A percentile compares a stretch with the other conserved stretches of the same genome.
Conservation (phyloP, 2,329 filamentous ascomycete genomes). For the Neurospora sp. region DNA sequence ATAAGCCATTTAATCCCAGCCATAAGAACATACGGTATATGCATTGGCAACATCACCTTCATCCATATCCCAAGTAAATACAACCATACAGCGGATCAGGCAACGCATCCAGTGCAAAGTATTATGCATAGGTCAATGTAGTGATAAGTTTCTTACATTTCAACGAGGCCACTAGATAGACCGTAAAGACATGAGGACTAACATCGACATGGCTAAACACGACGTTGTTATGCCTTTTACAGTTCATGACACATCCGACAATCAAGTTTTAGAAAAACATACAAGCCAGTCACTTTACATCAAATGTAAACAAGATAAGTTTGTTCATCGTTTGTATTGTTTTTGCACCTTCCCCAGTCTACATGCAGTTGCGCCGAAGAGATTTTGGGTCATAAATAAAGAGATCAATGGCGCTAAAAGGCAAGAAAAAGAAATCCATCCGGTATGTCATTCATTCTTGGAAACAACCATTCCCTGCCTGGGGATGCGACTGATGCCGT, state of each 20-base stretch:
- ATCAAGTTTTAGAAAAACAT: neutral
- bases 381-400: conserved; percentile 12
- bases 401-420: conserved; percentile 9
- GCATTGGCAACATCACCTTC: too few species aligned
- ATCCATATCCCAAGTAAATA: neutral
- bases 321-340: conserved; percentile 8
- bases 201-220: neutral
- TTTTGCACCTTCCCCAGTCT: conserved; percentile 18
- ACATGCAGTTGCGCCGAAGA: conserved; percentile 19
- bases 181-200: neutral
- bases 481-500: conserved; percentile 5
- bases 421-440: conserved; percentile 13
- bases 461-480: conserved; percentile 9
- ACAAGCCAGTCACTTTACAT: neutral
- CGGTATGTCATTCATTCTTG: conserved; percentile 15
- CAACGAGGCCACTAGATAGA: neutral
- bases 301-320: neutral
- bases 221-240: neutral
- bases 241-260: neutral
- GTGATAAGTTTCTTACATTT: neutral
- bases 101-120: neutral
- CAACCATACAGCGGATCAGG: neutral
- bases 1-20: neutral
- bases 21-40: too few species aligned
- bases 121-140: neutral